Evolutionary conservation across 495 filamentous ascomycete species (phyloP).

Genomic region (Friedmanniomyces simplex): DNA sequence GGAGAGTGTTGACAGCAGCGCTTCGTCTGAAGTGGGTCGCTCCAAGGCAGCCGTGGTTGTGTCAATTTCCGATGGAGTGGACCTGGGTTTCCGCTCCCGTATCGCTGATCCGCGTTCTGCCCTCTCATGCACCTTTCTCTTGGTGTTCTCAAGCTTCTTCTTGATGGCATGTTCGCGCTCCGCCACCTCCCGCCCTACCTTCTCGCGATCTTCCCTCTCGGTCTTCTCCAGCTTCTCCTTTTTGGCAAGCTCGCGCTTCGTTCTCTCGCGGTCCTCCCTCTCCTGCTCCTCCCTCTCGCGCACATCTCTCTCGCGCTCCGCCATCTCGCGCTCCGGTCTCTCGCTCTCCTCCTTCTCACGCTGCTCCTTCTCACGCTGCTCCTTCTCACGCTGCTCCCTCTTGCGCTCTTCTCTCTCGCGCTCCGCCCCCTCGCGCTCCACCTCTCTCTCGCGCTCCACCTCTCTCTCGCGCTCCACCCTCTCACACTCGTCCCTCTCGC

Average conservation of each 20-base stretch:
- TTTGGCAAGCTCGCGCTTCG: not conserved
- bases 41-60: too few relatives aligned
- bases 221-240: not conserved
- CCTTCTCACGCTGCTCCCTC: not conserved
- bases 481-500: too few relatives aligned
- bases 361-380: slow-evolving; percentile 1
- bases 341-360: too few relatives aligned
- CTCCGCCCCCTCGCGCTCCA: not conserved
- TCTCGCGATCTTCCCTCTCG: slow-evolving; percentile 5
- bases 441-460: not conserved
- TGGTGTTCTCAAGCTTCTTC: too few relatives aligned
- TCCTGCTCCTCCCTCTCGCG: not conserved
- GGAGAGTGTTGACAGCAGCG: not conserved
- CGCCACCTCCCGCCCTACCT: not conserved
- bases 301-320: not conserved
- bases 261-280: not conserved
- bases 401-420: not conserved
- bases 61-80: too few relatives aligned
- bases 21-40: not conserved
- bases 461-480: too few relatives aligned
- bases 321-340: not conserved
- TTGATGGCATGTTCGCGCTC: not conserved
- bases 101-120: slow-evolving; percentile 24
- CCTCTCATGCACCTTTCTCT: not conserved
- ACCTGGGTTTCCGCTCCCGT: not conserved